Conservation (phyloP, 2,329 filamentous ascomycete genomes). For the Microdochium paspali region DNA sequence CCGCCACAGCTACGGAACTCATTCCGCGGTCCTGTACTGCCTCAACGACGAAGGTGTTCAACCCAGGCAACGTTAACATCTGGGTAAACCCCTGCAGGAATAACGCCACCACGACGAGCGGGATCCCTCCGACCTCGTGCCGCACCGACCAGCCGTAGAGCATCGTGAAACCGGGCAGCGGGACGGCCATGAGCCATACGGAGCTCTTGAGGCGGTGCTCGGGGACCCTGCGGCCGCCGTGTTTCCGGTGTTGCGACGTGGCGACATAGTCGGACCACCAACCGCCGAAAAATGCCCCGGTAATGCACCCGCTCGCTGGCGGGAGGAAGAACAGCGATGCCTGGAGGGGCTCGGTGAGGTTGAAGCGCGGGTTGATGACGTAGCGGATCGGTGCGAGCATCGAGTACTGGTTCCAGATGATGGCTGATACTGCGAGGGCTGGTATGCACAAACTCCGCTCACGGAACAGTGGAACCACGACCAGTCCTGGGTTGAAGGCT, state of each 20-base stretch:
- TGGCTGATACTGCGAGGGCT: conserved; percentile 45
- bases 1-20: not conserved
- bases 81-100: conserved; percentile 55
- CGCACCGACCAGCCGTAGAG: conserved; percentile 45
- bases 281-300: conserved; percentile 53
- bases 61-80: conserved; percentile 51
- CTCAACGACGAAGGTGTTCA: conserved; percentile 55
- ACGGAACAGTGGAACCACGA: conserved; percentile 45
- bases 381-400: conserved; percentile 53
- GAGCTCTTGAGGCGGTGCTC: conserved; percentile 49
- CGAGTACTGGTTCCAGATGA: conserved; percentile 58
- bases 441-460: conserved; percentile 56
- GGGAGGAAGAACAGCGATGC: conserved; percentile 56
- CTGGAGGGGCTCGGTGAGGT: conserved; percentile 46
- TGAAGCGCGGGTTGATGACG: conserved; percentile 54
- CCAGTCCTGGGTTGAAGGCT: conserved; percentile 46
- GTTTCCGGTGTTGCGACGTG: conserved; percentile 42
- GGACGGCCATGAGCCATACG: conserved; percentile 35
- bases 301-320: conserved; percentile 50
- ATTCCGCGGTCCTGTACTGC: not conserved
- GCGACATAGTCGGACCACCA: conserved; percentile 51
- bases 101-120: conserved; percentile 49
- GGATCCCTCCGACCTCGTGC: conserved; percentile 18
- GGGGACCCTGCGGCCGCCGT: conserved; percentile 38
- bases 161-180: conserved; percentile 46